Evolutionary conservation across 1,139 yeast genomes (phyloP).

Genomic region (Saccharomyces hybrid): DNA sequence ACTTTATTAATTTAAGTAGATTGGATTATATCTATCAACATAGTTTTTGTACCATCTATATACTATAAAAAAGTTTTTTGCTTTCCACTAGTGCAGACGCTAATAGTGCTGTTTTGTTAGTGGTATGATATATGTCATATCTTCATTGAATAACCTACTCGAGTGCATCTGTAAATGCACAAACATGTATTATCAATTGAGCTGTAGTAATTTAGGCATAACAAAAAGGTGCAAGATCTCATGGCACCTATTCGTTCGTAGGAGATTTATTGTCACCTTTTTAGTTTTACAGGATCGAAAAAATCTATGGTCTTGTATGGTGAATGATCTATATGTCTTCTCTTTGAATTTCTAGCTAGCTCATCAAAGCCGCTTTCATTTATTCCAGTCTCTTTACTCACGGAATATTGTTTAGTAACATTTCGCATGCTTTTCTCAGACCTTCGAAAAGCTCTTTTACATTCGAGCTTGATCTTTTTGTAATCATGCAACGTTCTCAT

Average conservation of each 20-base stretch:
- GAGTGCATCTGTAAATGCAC: background rate
- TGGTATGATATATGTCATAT: background rate
- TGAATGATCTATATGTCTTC: background rate
- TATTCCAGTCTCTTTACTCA: background rate
- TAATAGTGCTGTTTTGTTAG: background rate
- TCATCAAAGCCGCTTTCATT: background rate
- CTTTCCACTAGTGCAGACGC: background rate
- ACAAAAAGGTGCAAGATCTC: too few relatives aligned
- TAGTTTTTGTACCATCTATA: background rate
- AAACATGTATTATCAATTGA: too few relatives aligned
- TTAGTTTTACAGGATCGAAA: background rate
- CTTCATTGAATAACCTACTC: background rate
- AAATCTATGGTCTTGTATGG: background rate
- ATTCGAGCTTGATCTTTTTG: background rate
- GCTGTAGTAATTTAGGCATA: too few relatives aligned
- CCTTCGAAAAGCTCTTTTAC: background rate
- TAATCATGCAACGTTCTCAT: background rate
- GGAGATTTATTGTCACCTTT: background rate
- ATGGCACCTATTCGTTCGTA: background rate
- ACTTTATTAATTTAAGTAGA: conserved; percentile 74
- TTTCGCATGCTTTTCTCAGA: background rate
- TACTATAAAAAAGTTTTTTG: background rate
- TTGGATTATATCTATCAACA: background rate
- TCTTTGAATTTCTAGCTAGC: background rate
- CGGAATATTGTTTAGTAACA: background rate